A percentile compares a stretch with the other conserved stretches of the same genome.
Evolutionary conservation across 495 filamentous ascomycete genomes (phyloP).

Genomic region (Aspergillus kassunensis): DNA sequence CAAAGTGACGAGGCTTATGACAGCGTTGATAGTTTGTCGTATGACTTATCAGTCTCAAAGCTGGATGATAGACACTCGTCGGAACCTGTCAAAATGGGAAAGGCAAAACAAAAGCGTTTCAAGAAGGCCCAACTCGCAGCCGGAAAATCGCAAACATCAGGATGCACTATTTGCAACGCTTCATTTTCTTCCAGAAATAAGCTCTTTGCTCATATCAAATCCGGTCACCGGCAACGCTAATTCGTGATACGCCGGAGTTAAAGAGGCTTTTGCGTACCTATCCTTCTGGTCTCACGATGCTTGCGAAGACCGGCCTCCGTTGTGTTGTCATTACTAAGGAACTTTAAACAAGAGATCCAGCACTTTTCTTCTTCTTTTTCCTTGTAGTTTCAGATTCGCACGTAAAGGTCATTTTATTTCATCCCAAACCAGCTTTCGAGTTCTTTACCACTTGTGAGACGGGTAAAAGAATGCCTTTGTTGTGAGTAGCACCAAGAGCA

Average conservation of each 20-base stretch:
- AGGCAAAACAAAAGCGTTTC: conserved; percentile 82
- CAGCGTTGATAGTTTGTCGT: conserved; percentile 16
- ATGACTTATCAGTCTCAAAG: conserved; percentile 21
- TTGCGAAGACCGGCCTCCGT: too few species aligned
- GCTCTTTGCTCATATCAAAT: conserved; percentile 70
- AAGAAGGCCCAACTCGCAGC: conserved; percentile 65
- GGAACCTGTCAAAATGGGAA: conserved; percentile 54
- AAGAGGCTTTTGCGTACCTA: neutral
- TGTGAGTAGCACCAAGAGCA: conserved; percentile 75
- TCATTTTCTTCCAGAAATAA: conserved; percentile 64
- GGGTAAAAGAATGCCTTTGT: conserved; percentile 83
- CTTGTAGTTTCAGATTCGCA: neutral
- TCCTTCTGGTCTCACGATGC: neutral
- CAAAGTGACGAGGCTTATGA: neutral
- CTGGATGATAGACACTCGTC: conserved; percentile 12
- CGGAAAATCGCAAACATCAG: conserved; percentile 33
- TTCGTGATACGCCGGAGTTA: neutral
- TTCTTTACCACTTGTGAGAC: conserved; percentile 87
- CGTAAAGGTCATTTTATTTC: conserved; percentile 20
- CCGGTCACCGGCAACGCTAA: conserved; percentile 52
- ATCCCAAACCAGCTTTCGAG: conserved; percentile 78
- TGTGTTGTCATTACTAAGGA: neutral
- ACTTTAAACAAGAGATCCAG: neutral
- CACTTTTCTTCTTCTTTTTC: neutral
- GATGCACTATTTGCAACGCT: conserved; percentile 58